Percentiles rank a stretch among this genome's conserved stretches.
Evolutionary conservation across 192 early-diverging fungal genomes (phyloP).

Genomic region (Funneliformis geosporum): DNA sequence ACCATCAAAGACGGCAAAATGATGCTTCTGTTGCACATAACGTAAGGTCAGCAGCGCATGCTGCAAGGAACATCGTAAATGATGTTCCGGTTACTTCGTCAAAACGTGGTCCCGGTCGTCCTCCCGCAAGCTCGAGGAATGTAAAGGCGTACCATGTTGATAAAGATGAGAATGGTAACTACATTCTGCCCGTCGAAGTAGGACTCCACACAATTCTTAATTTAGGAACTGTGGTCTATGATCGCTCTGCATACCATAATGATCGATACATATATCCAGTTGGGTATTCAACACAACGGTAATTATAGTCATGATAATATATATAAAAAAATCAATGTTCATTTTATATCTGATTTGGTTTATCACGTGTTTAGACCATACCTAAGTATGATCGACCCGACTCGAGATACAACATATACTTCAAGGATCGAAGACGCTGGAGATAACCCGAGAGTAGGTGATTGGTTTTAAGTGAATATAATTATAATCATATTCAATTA

Average conservation of each 20-base stretch:
- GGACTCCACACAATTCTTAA: constrained; percentile 61
- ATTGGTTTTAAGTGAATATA: neutral
- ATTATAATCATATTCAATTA: neutral
- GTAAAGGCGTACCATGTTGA: neutral
- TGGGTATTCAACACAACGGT: constrained; percentile 67
- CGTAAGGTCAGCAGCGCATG: neutral
- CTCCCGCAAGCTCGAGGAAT: neutral
- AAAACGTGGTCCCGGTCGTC: neutral
- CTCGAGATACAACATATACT: constrained; percentile 59
- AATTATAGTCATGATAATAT: neutral
- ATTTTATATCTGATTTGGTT: neutral
- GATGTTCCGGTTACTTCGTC: neutral
- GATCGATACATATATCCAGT: constrained; percentile 84
- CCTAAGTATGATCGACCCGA: constrained; percentile 66
- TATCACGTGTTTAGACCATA: constrained; percentile 48
- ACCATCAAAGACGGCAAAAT: neutral
- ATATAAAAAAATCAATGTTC: no score
- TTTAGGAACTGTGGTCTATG: constrained; percentile 63
- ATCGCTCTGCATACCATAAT: constrained; percentile 66
- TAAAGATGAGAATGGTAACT: constrained; percentile 57
- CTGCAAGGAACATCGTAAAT: neutral
- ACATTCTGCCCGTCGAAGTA: constrained; percentile 62
- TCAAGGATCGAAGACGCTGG: constrained; percentile 70
- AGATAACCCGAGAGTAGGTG: constrained; percentile 55
- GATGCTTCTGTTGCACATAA: neutral